Conservation (phyloP, 1,139 yeast genomes). For the Yamadazyma diddensiae region DNA sequence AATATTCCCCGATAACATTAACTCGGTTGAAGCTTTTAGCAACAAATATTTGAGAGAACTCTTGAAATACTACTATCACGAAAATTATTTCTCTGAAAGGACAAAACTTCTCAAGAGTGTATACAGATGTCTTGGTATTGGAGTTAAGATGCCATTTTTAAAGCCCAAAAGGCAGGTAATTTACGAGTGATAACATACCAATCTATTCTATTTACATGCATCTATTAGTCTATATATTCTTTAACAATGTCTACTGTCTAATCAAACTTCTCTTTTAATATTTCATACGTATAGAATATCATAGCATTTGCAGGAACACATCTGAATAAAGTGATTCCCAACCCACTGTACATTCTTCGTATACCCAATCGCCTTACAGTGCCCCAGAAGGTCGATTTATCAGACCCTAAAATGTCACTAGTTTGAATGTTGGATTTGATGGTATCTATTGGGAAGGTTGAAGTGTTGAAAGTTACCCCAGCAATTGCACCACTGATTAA, state of each 20-base stretch:
- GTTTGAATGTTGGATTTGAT: conserved; percentile 88
- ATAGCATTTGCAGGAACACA: conserved; percentile 90
- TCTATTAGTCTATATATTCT: background rate
- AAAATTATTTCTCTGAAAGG: too few relatives aligned
- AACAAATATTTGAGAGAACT: too few relatives aligned
- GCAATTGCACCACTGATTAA: conserved; percentile 82
- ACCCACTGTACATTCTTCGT: conserved; percentile 73
- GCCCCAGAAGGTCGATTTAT: conserved; percentile 29
- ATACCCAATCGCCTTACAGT: conserved; percentile 41
- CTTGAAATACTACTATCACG: too few relatives aligned
- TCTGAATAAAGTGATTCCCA: conserved; percentile 76
- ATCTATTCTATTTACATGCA: too few relatives aligned
- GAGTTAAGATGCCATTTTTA: too few relatives aligned
- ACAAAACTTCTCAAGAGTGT: too few relatives aligned
- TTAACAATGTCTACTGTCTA: background rate
- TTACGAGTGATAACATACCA: too few relatives aligned
- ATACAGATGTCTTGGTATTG: background rate
- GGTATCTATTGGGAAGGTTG: conserved; percentile 88
- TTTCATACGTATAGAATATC: conserved; percentile 77
- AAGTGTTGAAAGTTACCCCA: conserved; percentile 75
- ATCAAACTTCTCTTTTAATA: conserved; percentile 38
- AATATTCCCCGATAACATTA: background rate
- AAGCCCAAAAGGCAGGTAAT: too few relatives aligned
- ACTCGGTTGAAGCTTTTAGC: background rate
- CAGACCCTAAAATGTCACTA: conserved; percentile 23